Conservation (phyloP, 2,329 filamentous ascomycete genomes). For the Diaporthe humulicola region DNA sequence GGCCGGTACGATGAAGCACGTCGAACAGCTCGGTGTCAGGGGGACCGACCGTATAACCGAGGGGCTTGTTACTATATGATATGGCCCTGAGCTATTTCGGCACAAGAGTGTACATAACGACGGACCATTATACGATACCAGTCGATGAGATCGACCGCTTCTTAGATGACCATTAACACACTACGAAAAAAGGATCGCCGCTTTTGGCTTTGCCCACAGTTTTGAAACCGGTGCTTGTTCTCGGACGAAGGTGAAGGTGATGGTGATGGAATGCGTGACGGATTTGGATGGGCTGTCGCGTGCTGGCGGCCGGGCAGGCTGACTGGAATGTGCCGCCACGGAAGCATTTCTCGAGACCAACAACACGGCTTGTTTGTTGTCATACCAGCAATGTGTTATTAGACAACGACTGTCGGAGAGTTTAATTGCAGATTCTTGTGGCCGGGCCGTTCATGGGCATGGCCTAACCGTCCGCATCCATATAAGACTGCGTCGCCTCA, state of each 20-base stretch:
- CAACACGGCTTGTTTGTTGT: constrained; percentile 29
- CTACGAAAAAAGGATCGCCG: constrained; percentile 15
- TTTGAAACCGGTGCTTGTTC: not conserved
- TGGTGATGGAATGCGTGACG: constrained; percentile 17
- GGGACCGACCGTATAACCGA: constrained; percentile 22
- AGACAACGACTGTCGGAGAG: not conserved
- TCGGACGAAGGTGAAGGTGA: not conserved
- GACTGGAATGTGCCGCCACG: constrained; percentile 18
- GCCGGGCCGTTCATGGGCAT: not conserved
- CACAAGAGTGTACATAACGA: constrained; percentile 39
- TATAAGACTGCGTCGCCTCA: constrained; percentile 1
- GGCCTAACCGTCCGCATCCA: not conserved
- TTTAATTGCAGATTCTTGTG: constrained; percentile 34
- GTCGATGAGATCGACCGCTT: constrained; percentile 32
- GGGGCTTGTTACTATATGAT: not conserved
- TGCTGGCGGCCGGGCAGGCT: not conserved
- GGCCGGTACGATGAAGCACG: constrained; percentile 28
- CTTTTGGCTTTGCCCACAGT: not conserved
- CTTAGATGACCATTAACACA: constrained; percentile 26
- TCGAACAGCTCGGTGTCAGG: constrained; percentile 30
- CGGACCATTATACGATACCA: constrained; percentile 39
- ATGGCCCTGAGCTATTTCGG: constrained; percentile 31
- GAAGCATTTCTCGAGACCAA: constrained; percentile 30
- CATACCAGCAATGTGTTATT: constrained; percentile 25
- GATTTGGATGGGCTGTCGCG: constrained; percentile 4